phyloP scores from a whole-genome alignment of 768 basidiomycete genomes.

The Hypholoma fasciculare region DNA sequence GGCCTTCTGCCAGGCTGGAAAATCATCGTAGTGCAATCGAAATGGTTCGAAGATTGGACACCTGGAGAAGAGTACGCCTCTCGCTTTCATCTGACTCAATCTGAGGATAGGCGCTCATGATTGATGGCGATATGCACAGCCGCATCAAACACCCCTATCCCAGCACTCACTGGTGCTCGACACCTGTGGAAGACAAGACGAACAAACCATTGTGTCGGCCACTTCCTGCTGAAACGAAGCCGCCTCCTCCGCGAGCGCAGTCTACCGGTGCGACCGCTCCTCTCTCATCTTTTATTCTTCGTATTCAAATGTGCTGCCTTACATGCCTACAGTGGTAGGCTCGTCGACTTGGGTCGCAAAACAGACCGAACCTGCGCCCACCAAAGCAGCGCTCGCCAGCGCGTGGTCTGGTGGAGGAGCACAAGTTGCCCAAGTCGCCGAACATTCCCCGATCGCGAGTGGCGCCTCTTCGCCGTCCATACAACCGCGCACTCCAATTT shows the following conservation, averaged over 20 bases:
- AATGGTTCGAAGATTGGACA: slow-evolving; percentile 43
- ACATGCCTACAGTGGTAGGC: slow-evolving; percentile 33
- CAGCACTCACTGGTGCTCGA: slow-evolving; percentile 36
- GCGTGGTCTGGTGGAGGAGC: slow-evolving; percentile 17
- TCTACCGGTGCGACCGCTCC: slow-evolving; percentile 24
- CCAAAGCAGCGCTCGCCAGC: slow-evolving; percentile 11
- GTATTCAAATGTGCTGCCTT: not conserved
- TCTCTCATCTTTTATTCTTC: not conserved
- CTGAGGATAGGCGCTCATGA: not conserved
- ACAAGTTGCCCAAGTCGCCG: not conserved
- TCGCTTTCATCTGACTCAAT: not conserved
- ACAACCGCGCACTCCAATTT: not conserved
- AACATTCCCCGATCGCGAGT: not conserved
- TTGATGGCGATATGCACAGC: slow-evolving; percentile 14
- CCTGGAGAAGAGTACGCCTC: slow-evolving; percentile 29
- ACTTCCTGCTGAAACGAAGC: slow-evolving; percentile 34
- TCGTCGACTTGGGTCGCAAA: slow-evolving; percentile 33
- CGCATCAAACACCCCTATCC: slow-evolving; percentile 41
- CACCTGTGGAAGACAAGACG: slow-evolving; percentile 42
- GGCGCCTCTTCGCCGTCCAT: not conserved
- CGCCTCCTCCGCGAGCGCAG: slow-evolving; percentile 27
- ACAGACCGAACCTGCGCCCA: slow-evolving; percentile 16
- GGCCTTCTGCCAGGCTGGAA: slow-evolving; percentile 45
- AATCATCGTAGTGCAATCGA: slow-evolving; percentile 36
- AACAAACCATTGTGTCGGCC: slow-evolving; percentile 45